Base-by-base conservation (phyloP, 2,329 filamentous ascomycete species). In the Allantophomopsis lycopodina region DNA sequence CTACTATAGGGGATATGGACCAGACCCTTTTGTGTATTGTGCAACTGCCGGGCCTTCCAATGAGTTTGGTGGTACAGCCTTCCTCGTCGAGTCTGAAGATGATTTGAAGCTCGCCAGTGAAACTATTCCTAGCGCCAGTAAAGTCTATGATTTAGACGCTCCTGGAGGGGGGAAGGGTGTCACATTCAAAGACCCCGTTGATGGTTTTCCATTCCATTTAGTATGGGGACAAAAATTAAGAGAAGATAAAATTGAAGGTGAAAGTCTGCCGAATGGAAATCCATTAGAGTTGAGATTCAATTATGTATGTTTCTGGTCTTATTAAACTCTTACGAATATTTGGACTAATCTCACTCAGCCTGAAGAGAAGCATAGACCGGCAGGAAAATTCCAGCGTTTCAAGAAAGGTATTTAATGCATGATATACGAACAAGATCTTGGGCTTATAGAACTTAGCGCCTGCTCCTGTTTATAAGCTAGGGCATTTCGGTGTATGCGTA, bases 161-260 rank as follows among this genome's bases (percentile, higher is more conserved):
- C 72, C 72, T 0, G 71, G 72, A 2, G 69, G 60, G 30, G 69
- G 71, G 35, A 57, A 64, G 45, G 57, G 63, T 16, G 67, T 77
- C 5, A 68, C 62, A 0, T 64, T 71, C 40, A 58, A 61, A 38
- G 36, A 36, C 21, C 39, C 41, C 6, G 16, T 16, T 20, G 44
- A 40, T 15, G 73, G 66, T 42, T 42, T 40, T 13, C 30, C 32
- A 10, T 32, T 48, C 18, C 42, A 48, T 36, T 12, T 48, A 13
- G 21, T 46, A 3, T 45, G 35, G 33, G 46, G 46, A 2, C 46
- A 48, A 35, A 30, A 37, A 17, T 35, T 42, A 14, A 20, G 34
- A 21, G 38, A 32, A 2, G 39, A 16, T 4, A 32, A 37, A 18
- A 15, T 4, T 12, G 18, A 39, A n/a, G 28, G 34, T 7, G 21